These are phyloP conservation scores for Monilinia polystroma DNA, from an alignment of 2,329 filamentous ascomycete genomes.

Conservation along the genomic window DNA sequence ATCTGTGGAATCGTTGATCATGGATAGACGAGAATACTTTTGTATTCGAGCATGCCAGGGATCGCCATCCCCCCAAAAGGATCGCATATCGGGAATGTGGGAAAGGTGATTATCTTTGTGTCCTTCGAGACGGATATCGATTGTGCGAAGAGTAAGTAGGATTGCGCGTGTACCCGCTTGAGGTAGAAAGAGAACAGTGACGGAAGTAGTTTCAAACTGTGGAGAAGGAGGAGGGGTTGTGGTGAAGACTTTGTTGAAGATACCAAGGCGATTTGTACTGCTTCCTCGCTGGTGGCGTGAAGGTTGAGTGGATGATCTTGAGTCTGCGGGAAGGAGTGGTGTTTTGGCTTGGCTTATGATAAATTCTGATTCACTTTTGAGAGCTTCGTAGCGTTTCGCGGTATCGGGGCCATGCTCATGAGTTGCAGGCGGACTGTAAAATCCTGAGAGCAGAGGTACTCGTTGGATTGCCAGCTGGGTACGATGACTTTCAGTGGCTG, in stretches of 20 bases:
- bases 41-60: conserved; percentile 18
- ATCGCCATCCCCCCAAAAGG: conserved; percentile 22
- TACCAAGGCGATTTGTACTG: neutral
- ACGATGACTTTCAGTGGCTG: neutral
- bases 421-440: conserved; percentile 11
- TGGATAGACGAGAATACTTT: conserved; percentile 18
- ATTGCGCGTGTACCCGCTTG: conserved; percentile 14
- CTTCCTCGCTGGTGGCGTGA: conserved; percentile 6
- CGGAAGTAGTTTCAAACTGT: conserved; percentile 14
- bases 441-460: conserved; percentile 10
- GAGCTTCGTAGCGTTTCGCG: conserved; percentile 5
- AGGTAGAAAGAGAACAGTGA: conserved; percentile 17
- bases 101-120: conserved; percentile 21
- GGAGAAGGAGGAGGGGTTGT: conserved; percentile 13
- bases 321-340: neutral
- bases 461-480: neutral
- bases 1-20: neutral
- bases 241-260: conserved; percentile 20
- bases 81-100: conserved; percentile 22
- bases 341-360: conserved; percentile 10
- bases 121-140: conserved; percentile 19
- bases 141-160: conserved; percentile 20
- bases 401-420: conserved; percentile 13
- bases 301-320: neutral
- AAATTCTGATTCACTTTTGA: conserved; percentile 12